Evolutionary conservation across 805 yeast species (phyloP).

Genomic region (Danielia reshetovae): DNA sequence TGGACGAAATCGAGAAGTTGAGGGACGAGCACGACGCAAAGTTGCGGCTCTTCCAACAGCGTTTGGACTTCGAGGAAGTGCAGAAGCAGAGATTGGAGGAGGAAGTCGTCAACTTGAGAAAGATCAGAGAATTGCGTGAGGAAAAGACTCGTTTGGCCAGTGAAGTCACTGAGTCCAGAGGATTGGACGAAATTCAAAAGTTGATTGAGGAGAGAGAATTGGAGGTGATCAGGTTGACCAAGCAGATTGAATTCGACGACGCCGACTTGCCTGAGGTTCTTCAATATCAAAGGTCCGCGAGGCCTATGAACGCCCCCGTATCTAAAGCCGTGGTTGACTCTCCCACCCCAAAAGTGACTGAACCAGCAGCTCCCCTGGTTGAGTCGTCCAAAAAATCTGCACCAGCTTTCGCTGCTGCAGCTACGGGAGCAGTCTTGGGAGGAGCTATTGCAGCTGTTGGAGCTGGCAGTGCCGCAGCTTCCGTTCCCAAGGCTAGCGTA

Average conservation of each 20-base stretch:
- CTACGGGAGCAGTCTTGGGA: slow-evolving; percentile 19
- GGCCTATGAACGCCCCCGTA: slow-evolving; percentile 3
- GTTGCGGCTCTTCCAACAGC: slow-evolving; percentile 24
- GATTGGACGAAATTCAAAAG: slow-evolving; percentile 24
- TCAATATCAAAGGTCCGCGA: slow-evolving; percentile 2
- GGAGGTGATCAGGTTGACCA: slow-evolving; percentile 29
- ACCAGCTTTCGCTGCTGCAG: slow-evolving; percentile 15
- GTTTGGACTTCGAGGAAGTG: slow-evolving; percentile 34
- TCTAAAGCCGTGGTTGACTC: neutral
- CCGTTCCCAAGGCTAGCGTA: neutral
- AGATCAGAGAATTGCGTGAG: slow-evolving; percentile 34
- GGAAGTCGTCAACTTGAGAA: slow-evolving; percentile 38
- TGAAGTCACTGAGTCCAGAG: slow-evolving; percentile 15
- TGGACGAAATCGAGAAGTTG: slow-evolving; percentile 30
- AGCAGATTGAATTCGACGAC: slow-evolving; percentile 31
- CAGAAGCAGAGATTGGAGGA: slow-evolving; percentile 35
- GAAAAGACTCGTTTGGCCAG: slow-evolving; percentile 32
- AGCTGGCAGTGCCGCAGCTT: slow-evolving; percentile 23
- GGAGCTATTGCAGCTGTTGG: slow-evolving; percentile 28
- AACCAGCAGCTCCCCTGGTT: no score
- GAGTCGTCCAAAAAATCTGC: slow-evolving; percentile 5
- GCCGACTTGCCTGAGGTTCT: slow-evolving; percentile 18
- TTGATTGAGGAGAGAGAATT: slow-evolving; percentile 31
- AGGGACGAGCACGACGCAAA: slow-evolving; percentile 32
- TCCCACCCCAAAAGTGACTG: no score